Percentiles rank a stretch among this genome's conserved stretches.
Conservation (phyloP, 1,284 basidiomycete species). For the Ustilago cynodontis region DNA sequence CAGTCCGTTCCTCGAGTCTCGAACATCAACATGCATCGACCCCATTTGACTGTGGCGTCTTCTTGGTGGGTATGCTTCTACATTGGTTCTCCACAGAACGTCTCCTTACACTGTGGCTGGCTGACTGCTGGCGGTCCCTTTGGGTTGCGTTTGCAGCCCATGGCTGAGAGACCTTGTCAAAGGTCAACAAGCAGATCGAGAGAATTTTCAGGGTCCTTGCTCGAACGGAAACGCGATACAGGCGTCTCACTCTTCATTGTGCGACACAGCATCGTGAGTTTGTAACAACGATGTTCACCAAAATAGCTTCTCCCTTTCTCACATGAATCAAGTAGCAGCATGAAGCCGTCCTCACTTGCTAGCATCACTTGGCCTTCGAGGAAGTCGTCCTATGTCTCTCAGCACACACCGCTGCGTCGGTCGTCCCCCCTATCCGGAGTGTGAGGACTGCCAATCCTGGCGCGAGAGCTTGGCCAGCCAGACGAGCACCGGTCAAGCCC, state of each 20-base stretch:
- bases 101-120: background rate
- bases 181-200: background rate
- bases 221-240: background rate
- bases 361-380: background rate
- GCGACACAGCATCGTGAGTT: background rate
- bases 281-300: background rate
- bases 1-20: background rate
- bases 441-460: background rate
- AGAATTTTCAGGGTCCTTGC: slow-evolving; percentile 13
- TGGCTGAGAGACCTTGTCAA: too few relatives aligned
- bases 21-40: background rate
- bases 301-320: background rate
- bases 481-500: background rate
- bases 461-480: background rate
- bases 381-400: background rate
- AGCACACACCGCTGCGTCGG: background rate
- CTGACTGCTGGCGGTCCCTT: background rate
- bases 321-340: background rate
- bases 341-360: background rate
- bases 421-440: background rate
- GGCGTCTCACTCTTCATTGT: background rate
- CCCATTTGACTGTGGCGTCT: background rate
- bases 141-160: too few relatives aligned
- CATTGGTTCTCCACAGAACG: slow-evolving; percentile 8
- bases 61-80: background rate